phyloP scores from a whole-genome alignment of 495 filamentous ascomycete species.

The Daldinia decipiens region DNA sequence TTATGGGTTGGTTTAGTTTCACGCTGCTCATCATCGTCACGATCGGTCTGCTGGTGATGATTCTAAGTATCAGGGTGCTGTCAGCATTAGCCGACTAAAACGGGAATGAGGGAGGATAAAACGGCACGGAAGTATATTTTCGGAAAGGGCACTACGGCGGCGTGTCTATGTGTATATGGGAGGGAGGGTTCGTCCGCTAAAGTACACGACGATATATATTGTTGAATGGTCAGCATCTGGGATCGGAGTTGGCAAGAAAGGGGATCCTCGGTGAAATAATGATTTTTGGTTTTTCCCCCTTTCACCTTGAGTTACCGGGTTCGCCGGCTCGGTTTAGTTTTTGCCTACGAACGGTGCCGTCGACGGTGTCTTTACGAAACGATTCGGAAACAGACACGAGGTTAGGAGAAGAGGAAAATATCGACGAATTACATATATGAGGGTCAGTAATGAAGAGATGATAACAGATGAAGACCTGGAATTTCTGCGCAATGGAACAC shows the following conservation, averaged over 20 bases:
- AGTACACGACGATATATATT: conserved; percentile 33
- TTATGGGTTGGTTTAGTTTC: conserved; percentile 97
- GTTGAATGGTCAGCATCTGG: conserved; percentile 39
- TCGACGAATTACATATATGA: conserved; percentile 24
- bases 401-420: conserved; percentile 13
- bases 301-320: neutral
- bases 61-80: conserved; percentile 83
- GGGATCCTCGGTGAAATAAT: conserved; percentile 36
- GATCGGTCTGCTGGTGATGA: conserved; percentile 95
- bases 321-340: neutral
- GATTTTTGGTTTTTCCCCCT: conserved; percentile 18
- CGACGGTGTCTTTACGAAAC: conserved; percentile 1
- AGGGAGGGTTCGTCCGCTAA: conserved; percentile 18
- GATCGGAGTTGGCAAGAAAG: conserved; percentile 37
- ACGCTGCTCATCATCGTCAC: conserved; percentile 91
- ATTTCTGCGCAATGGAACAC: conserved; percentile 4
- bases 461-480: conserved; percentile 27
- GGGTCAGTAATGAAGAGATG: conserved; percentile 34
- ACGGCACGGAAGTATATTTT: conserved; percentile 1
- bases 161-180: conserved; percentile 41
- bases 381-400: conserved; percentile 11
- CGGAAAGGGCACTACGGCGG: neutral
- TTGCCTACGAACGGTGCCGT: neutral
- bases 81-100: conserved; percentile 55
- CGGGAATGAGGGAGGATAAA: conserved; percentile 2